phyloP scores from a whole-genome alignment of 2,329 filamentous ascomycete species.

The Pyricularia grisea region DNA sequence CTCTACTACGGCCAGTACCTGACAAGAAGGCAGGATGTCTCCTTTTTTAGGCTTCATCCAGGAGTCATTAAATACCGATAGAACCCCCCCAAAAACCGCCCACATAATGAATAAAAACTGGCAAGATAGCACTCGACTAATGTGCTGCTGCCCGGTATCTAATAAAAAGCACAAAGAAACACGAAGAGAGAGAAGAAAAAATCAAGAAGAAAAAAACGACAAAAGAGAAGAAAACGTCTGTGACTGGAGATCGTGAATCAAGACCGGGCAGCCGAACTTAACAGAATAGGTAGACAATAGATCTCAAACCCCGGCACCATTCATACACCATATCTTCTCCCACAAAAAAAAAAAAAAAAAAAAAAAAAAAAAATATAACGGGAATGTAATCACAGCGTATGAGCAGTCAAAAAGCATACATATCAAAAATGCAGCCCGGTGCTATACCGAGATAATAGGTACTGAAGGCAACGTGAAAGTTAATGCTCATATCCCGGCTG shows the following conservation, averaged over 20 bases:
- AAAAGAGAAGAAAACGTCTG: conserved; percentile 1
- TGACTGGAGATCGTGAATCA: not conserved
- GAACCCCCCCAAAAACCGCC: not conserved
- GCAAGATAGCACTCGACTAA: not conserved
- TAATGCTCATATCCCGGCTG: not conserved
- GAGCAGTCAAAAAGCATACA: not conserved
- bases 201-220: not conserved
- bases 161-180: not conserved
- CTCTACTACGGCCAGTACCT: not conserved
- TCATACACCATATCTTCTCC: not conserved
- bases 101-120: not conserved
- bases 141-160: conserved; percentile 1
- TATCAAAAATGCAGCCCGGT: not conserved
- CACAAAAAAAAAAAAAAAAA: too few species aligned
- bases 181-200: not conserved
- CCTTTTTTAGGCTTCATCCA: not conserved
- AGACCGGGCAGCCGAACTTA: not conserved
- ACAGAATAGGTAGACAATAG: not conserved
- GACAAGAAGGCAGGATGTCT: not conserved
- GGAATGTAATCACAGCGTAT: not conserved
- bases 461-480: not conserved
- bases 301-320: not conserved
- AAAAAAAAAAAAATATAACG: not conserved
- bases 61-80: not conserved
- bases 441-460: not conserved